These are phyloP conservation scores for Neocallimastix lanati DNA, from an alignment of 192 early-diverging fungal genomes.

Conservation along the genomic window DNA sequence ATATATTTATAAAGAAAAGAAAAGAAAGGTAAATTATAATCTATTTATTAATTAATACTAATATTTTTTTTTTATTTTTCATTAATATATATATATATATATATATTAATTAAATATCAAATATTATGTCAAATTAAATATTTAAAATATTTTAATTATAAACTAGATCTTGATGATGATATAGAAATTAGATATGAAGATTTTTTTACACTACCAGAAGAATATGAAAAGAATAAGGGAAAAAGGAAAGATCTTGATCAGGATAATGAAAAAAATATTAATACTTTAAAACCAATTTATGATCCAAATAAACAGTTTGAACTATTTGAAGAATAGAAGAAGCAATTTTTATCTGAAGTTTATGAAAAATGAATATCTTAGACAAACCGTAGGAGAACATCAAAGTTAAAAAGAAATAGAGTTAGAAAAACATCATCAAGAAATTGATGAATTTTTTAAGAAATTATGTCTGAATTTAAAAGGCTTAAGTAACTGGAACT, in stretches of 20 bases:
- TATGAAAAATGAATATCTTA: slow-evolving; percentile 82
- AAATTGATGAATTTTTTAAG: slow-evolving; percentile 58
- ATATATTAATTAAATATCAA: too few relatives aligned
- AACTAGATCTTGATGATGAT: too few relatives aligned
- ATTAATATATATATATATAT: too few relatives aligned
- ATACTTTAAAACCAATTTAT: slow-evolving; percentile 4
- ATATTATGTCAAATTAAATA: too few relatives aligned
- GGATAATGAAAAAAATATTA: background rate
- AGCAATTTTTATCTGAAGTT: slow-evolving; percentile 72
- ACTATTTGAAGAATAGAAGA: slow-evolving; percentile 66
- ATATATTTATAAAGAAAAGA: too few relatives aligned
- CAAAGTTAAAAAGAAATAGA: slow-evolving; percentile 60
- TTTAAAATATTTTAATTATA: too few relatives aligned
- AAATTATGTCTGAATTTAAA: slow-evolving; percentile 71
- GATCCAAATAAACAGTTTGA: slow-evolving; percentile 51
- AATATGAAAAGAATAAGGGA: background rate
- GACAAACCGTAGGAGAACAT: slow-evolving; percentile 14
- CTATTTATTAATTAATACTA: too few relatives aligned
- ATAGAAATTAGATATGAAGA: background rate
- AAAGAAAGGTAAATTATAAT: too few relatives aligned
- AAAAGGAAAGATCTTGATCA: background rate
- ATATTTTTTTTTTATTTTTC: too few relatives aligned
- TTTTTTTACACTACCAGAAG: background rate
- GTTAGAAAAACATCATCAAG: slow-evolving; percentile 56
- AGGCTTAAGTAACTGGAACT: slow-evolving; percentile 87